Conservation (phyloP, 495 filamentous ascomycete genomes). For the Neurospora tetrasperma region DNA sequence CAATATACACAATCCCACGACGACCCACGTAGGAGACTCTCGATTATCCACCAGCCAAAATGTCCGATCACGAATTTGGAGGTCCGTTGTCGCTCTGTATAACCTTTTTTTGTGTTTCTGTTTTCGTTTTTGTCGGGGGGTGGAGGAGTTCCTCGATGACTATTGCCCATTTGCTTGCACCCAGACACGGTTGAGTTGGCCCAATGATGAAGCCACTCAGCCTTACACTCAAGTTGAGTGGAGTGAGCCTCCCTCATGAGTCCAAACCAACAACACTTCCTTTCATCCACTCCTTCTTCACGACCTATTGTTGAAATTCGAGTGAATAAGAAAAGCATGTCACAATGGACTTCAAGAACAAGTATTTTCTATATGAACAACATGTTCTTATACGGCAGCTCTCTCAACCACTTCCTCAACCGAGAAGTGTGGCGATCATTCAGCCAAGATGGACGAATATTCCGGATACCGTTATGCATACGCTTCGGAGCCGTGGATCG, state of each 20-base stretch:
- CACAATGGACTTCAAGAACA: background rate
- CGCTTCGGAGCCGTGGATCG: background rate
- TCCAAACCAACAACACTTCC: background rate
- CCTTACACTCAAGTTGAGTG: background rate
- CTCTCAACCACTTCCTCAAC: background rate
- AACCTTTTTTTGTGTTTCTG: background rate
- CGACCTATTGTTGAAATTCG: background rate
- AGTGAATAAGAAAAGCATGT: background rate
- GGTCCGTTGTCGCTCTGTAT: slow-evolving; percentile 38
- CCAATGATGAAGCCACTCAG: background rate
- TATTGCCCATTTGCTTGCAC: background rate
- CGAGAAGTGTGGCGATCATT: background rate
- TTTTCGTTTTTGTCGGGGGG: slow-evolving; percentile 4
- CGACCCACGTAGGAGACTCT: background rate
- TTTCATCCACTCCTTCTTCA: background rate
- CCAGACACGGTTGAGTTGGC: background rate
- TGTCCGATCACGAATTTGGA: slow-evolving; percentile 88
- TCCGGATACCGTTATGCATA: background rate
- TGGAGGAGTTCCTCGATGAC: background rate
- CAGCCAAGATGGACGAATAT: background rate
- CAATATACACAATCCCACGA: background rate
- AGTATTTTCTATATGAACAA: background rate
- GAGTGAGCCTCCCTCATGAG: background rate
- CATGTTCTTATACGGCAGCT: background rate
- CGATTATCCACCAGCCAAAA: slow-evolving; percentile 27